phyloP scores from a whole-genome alignment of 305 asterid genomes.

The Striga hermonthica region DNA sequence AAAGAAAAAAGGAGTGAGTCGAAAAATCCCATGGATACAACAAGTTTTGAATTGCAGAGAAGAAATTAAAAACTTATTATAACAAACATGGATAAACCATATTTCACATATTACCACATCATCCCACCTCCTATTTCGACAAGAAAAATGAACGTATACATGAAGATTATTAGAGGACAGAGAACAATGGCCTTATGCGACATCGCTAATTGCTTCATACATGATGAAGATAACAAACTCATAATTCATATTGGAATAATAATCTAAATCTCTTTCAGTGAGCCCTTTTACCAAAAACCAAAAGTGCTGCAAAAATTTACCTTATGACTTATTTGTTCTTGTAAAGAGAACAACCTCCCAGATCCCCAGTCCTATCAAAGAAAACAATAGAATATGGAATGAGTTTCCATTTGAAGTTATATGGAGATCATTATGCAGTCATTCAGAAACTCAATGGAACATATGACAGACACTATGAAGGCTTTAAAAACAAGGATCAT shows the following conservation, averaged over 20 bases:
- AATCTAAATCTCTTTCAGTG: constrained; percentile 13
- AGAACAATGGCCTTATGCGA: background rate
- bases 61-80: background rate
- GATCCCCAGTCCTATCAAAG: constrained; percentile 66
- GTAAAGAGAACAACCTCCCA: constrained; percentile 76
- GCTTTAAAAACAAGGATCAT: background rate
- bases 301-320: constrained; percentile 37
- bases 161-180: background rate
- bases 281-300: constrained; percentile 19
- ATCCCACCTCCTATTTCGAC: background rate
- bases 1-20: background rate
- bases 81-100: too few relatives aligned
- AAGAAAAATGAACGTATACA: too few relatives aligned
- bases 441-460: constrained; percentile 14
- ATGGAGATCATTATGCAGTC: background rate
- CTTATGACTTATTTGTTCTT: constrained; percentile 90
- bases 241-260: background rate
- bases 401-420: background rate
- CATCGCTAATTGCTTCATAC: background rate
- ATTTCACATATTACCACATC: too few relatives aligned
- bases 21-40: constrained; percentile 12
- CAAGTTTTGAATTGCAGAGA: background rate
- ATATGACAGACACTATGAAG: constrained; percentile 2
- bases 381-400: background rate
- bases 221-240: too few relatives aligned